Conservation (phyloP, 192 early-diverging fungal species). For the Obelidium mucronatum region DNA sequence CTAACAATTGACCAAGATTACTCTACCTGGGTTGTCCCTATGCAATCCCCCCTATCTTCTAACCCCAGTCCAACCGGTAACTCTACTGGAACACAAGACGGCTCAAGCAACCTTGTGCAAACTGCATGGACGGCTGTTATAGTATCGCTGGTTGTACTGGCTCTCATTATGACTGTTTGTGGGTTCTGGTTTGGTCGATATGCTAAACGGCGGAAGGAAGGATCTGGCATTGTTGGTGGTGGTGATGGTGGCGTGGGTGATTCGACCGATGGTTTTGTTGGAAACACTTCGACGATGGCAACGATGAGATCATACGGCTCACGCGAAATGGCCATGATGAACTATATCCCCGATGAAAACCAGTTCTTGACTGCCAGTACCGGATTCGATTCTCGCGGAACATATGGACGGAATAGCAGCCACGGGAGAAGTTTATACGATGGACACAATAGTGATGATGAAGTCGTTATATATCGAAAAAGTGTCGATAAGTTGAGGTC, state of each 20-base stretch:
- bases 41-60: not conserved
- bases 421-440: not conserved
- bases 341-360: not conserved
- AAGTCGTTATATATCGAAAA: conserved; percentile 9
- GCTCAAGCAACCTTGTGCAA: not conserved
- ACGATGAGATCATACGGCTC: not conserved
- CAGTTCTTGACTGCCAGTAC: not conserved
- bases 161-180: not conserved
- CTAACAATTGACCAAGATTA: conserved; percentile 2
- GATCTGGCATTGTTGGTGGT: too few relatives aligned
- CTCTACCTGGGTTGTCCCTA: conserved; percentile 10
- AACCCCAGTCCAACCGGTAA: not conserved
- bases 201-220: not conserved
- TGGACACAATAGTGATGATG: conserved; percentile 25
- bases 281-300: too few relatives aligned
- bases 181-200: conserved; percentile 13
- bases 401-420: not conserved
- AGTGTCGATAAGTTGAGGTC: not conserved
- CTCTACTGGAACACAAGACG: not conserved
- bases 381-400: not conserved
- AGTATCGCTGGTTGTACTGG: not conserved
- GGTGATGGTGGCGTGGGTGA: too few relatives aligned
- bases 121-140: conserved; percentile 1
- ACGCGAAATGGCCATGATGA: not conserved
- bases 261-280: too few relatives aligned